Evolutionary conservation across 1,139 yeast genomes (phyloP), one percentile per base, ranked within the genome.

Genomic region (Candida gigantensis): DNA sequence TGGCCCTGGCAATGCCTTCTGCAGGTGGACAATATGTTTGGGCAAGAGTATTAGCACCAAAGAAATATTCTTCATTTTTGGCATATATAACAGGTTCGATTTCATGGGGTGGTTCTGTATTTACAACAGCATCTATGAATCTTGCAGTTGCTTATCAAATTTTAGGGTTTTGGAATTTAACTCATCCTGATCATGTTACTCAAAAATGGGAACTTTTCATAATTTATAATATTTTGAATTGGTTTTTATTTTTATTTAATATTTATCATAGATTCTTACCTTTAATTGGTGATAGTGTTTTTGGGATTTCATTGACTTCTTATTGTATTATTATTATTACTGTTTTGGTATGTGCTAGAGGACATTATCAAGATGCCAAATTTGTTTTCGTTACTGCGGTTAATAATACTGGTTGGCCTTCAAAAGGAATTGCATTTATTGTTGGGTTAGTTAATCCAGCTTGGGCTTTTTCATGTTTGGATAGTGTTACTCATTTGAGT

Each of bases 11-110:
- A 25, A 72, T 72, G 50, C 83, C 83, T 1, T 59, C 63, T 37
- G 79, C 82, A 30, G 81, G 82, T 19, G 83, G 83, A 16, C 81
- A 77, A 48, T 76, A 77, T 50, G 78, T 72, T 39, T 78, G 84
- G 84, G 72, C 80, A 2, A 58, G 77, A 48, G 72, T 73, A 23
- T 58, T 78, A 43, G 76, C 81, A 8, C 82, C 79, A 13, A 67
- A 60, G 46, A 68, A 60, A 46, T 63, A 65, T 39, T 71, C 76
- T 13, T 62, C 72, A 31, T 73, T 72, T 35, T 60, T 62, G 51
- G 74, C 81, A 8, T 77, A 73, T 49, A 45, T 74, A 47, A 75
- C 80, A 51, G 83, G 81, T 14, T 68, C 77, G 5, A 62, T 76
- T 41, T 78, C 79, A 2, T 75, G 78, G 77, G 76, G 77, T 23